Conservation (phyloP, 2,329 filamentous ascomycete species). For the Hysterium pulicare region DNA sequence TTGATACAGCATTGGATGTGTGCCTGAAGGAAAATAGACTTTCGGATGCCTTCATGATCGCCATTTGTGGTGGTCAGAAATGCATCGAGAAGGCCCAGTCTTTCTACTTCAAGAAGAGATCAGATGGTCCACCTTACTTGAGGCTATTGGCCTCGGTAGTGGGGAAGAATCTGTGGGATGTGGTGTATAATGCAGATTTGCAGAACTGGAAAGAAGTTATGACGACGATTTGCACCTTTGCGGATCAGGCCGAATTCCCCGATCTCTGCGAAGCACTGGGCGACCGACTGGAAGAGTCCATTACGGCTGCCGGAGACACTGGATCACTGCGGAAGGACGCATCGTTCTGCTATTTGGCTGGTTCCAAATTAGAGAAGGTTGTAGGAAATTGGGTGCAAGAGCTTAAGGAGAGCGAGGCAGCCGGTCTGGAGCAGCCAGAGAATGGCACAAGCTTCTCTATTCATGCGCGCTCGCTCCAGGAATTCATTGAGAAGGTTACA, state of each 20-base stretch:
- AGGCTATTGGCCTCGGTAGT: conserved; percentile 88
- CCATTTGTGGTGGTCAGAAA: conserved; percentile 90
- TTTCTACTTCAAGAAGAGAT: conserved; percentile 81
- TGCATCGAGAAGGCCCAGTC: conserved; percentile 92
- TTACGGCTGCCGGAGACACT: conserved; percentile 50
- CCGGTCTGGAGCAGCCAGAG: conserved; percentile 64
- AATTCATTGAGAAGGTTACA: conserved; percentile 97
- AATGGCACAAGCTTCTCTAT: conserved; percentile 85
- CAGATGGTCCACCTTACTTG: conserved; percentile 83
- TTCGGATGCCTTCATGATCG: conserved; percentile 96
- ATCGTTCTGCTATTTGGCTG: conserved; percentile 92
- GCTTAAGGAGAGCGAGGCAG: conserved; percentile 77
- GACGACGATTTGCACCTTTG: conserved; percentile 93
- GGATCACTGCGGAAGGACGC: conserved; percentile 71
- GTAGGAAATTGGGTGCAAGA: conserved; percentile 91
- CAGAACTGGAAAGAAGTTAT: conserved; percentile 96
- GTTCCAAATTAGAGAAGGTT: conserved; percentile 96
- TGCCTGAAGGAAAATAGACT: conserved; percentile 85
- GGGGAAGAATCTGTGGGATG: conserved; percentile 95
- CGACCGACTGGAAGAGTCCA: conserved; percentile 76
- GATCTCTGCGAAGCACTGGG: conserved; percentile 94
- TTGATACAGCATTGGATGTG: conserved; percentile 83
- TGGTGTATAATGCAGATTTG: conserved; percentile 93
- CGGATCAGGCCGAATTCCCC: conserved; percentile 83
- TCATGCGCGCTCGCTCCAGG: conserved; percentile 82